Evolutionary conservation across 805 yeast species (phyloP).

Genomic region (Yarrowia porcina): DNA sequence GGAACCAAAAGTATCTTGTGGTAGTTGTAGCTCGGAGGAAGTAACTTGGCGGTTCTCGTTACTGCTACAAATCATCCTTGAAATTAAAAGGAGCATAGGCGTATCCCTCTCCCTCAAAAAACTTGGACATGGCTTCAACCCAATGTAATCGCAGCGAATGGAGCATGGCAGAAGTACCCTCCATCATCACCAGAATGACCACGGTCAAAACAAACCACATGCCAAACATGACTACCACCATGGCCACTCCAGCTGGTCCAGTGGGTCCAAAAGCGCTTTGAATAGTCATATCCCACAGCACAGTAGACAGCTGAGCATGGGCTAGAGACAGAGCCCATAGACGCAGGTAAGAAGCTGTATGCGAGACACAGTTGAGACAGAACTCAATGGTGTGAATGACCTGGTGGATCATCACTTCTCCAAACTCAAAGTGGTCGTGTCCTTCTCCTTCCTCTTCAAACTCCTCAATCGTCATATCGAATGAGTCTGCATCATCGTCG

Average conservation of each 20-base stretch:
- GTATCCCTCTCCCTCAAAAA: constrained; percentile 94
- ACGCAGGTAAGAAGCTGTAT: constrained; percentile 93
- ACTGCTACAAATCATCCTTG: not conserved
- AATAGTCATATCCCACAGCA: constrained; percentile 94
- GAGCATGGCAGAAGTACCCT: constrained; percentile 98
- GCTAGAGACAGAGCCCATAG: constrained; percentile 97
- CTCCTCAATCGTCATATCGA: constrained; percentile 37
- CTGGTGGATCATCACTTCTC: constrained; percentile 95
- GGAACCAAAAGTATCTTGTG: no score
- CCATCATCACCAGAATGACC: constrained; percentile 91
- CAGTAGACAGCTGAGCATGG: constrained; percentile 91
- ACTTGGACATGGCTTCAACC: constrained; percentile 99
- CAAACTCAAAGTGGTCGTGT: constrained; percentile 65
- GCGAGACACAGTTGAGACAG: constrained; percentile 94
- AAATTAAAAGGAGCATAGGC: constrained; percentile 80
- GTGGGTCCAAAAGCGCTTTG: constrained; percentile 69
- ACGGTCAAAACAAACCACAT: constrained; percentile 95
- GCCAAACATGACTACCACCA: constrained; percentile 75
- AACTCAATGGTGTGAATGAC: constrained; percentile 97
- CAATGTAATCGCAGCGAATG: constrained; percentile 96
- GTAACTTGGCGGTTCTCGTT: no score
- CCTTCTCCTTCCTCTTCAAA: constrained; percentile 38
- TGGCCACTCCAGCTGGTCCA: constrained; percentile 63
- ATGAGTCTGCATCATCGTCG: constrained; percentile 37
- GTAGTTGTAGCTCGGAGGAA: no score